Evolutionary conservation across 2,329 filamentous ascomycete species (phyloP).

Genomic region (Neurospora sp.): DNA sequence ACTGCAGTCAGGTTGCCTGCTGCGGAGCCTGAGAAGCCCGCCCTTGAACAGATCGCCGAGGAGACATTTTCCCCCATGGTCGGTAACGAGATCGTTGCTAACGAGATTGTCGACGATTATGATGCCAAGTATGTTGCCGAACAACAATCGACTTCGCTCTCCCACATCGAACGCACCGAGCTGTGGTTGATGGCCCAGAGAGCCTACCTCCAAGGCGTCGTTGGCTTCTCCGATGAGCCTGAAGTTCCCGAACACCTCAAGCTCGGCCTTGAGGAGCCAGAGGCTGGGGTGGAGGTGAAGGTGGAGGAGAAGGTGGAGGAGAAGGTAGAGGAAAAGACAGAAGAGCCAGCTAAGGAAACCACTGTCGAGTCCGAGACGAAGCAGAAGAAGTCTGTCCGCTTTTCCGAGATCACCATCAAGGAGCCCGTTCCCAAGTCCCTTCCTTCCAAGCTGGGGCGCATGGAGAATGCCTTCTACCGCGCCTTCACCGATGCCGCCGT

Average conservation of each 20-base stretch:
- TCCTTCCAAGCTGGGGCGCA: conserved; percentile 40
- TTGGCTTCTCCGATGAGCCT: conserved; percentile 38
- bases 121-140: conserved; percentile 67
- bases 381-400: conserved; percentile 66
- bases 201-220: conserved; percentile 61
- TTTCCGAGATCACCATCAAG: conserved; percentile 46
- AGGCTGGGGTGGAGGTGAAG: conserved; percentile 24
- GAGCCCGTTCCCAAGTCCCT: conserved; percentile 37
- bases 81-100: conserved; percentile 46
- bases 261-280: conserved; percentile 8
- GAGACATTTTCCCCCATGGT: conserved; percentile 32
- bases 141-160: conserved; percentile 58
- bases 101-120: conserved; percentile 59
- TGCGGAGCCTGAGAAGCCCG: conserved; percentile 16
- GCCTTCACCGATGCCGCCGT: conserved; percentile 71
- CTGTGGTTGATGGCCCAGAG: conserved; percentile 79
- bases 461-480: conserved; percentile 77
- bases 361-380: conserved; percentile 17
- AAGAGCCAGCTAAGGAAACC: conserved; percentile 18
- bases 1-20: conserved; percentile 21
- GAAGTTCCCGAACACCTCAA: conserved; percentile 15
- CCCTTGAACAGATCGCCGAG: conserved; percentile 19
- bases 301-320: conserved; percentile 20
- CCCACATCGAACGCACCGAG: conserved; percentile 76
- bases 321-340: conserved; percentile 28